A percentile compares a stretch with the other conserved stretches of the same genome.
Conservation (phyloP, 2,329 filamentous ascomycete species). For the Dothideomycetes sp. region DNA sequence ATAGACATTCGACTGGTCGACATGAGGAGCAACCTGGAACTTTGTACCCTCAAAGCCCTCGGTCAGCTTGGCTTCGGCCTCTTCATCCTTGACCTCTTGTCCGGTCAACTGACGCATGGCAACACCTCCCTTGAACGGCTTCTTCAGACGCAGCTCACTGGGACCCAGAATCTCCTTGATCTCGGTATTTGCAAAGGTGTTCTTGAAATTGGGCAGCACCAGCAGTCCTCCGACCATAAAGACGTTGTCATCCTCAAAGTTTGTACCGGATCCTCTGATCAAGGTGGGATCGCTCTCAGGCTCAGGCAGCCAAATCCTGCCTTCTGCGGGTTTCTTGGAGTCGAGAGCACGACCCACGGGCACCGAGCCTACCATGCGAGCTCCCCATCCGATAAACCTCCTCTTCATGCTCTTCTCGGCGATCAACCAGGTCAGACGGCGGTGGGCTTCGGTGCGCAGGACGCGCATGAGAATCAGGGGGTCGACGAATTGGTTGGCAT, state of each 20-base stretch:
- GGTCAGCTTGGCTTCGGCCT: constrained; percentile 42
- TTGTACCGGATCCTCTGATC: constrained; percentile 68
- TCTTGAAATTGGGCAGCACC: constrained; percentile 76
- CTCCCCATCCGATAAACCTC: constrained; percentile 78
- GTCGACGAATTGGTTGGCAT: constrained; percentile 98
- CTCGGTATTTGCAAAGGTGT: constrained; percentile 69
- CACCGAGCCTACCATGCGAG: constrained; percentile 76
- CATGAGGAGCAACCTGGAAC: constrained; percentile 83
- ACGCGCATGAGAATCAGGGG: constrained; percentile 88
- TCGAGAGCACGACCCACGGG: constrained; percentile 92
- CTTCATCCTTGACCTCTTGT: constrained; percentile 56
- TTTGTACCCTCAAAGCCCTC: constrained; percentile 63
- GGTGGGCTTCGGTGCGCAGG: constrained; percentile 73
- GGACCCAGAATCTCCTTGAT: constrained; percentile 72
- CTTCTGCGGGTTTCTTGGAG: constrained; percentile 66
- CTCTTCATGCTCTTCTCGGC: constrained; percentile 92
- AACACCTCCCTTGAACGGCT: constrained; percentile 69
- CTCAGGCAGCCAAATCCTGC: constrained; percentile 81
- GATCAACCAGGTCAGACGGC: constrained; percentile 84
- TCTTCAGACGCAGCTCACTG: constrained; percentile 77
- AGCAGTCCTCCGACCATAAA: constrained; percentile 73
- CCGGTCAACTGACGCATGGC: constrained; percentile 75
- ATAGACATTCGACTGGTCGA: constrained; percentile 90
- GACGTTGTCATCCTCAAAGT: constrained; percentile 60
- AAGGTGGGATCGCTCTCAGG: constrained; percentile 76